Percentiles rank a stretch among this genome's conserved stretches.
Evolutionary conservation across 2,329 filamentous ascomycete species (phyloP).

Genomic region (Neonectria magnoliae): DNA sequence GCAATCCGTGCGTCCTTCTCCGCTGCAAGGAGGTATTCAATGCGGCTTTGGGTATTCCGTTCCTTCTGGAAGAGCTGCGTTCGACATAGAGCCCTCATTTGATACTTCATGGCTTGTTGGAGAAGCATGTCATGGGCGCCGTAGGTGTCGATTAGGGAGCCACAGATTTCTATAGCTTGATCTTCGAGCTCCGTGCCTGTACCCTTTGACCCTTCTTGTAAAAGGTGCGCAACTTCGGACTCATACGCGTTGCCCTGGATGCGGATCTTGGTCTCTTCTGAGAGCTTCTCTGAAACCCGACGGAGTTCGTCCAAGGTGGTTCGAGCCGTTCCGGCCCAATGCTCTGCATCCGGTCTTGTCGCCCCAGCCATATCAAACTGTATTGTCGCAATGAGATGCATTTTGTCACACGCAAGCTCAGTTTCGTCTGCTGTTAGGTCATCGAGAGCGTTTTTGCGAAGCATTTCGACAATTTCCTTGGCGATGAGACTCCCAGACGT

Average conservation of each 20-base stretch:
- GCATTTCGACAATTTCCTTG: not conserved
- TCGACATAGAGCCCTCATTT: not conserved
- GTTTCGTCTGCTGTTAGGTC: not conserved
- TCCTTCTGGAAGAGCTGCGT: not conserved
- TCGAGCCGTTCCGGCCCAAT: not conserved
- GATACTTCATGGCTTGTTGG: not conserved
- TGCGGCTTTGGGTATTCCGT: not conserved
- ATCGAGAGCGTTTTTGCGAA: not conserved
- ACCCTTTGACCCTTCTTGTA: not conserved
- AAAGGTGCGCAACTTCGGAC: not conserved
- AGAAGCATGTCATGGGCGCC: not conserved
- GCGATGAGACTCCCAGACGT: not conserved
- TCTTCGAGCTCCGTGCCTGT: not conserved
- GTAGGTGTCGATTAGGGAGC: not conserved
- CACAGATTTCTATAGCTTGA: not conserved
- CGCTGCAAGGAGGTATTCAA: not conserved
- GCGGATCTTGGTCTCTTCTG: not conserved
- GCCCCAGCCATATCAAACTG: not conserved
- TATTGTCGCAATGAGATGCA: not conserved
- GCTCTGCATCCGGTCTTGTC: not conserved
- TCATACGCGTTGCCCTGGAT: not conserved
- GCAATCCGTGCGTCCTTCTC: not conserved
- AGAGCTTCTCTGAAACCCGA: not conserved
- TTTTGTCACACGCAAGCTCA: not conserved
- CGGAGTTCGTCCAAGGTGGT: not conserved